Percentiles rank a stretch among this genome's conserved stretches.
Conservation (phyloP, 805 yeast genomes). For the Ogataea corticis region DNA sequence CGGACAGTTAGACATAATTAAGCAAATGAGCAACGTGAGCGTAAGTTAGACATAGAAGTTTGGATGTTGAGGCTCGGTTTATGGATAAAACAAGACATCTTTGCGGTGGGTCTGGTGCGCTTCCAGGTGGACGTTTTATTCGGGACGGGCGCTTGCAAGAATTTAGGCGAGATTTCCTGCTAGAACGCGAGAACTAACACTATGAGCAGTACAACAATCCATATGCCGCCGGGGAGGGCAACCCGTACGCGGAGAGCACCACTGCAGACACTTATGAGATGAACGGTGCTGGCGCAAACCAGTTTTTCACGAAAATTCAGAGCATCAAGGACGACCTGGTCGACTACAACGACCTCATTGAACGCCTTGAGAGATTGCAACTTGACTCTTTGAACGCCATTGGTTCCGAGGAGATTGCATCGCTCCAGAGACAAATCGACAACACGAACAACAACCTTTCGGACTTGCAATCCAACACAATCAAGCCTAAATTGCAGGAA, state of each 20-base stretch:
- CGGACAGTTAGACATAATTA: neutral
- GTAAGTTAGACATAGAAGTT: neutral
- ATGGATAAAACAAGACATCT: neutral
- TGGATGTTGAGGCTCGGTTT: neutral
- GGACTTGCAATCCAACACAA: constrained; percentile 63
- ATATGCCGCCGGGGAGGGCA: constrained; percentile 26
- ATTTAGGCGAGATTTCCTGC: neutral
- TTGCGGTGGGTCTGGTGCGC: neutral
- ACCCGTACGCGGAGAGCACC: constrained; percentile 21
- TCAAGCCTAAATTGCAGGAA: constrained; percentile 74
- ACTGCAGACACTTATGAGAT: constrained; percentile 20
- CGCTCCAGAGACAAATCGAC: constrained; percentile 75
- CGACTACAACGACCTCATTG: constrained; percentile 68
- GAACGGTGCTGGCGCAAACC: constrained; percentile 30
- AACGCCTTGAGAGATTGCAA: constrained; percentile 70
- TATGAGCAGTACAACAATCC: constrained; percentile 19
- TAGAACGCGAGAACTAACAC: constrained; percentile 1
- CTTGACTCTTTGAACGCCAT: constrained; percentile 70
- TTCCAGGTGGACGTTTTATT: neutral
- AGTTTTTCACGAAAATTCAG: constrained; percentile 69
- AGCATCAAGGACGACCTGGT: constrained; percentile 67
- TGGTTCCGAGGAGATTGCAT: constrained; percentile 66
- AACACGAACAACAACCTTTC: constrained; percentile 74
- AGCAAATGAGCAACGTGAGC: constrained; percentile 19
- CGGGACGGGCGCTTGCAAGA: constrained; percentile 3